Evolutionary conservation across 1,284 basidiomycete genomes (phyloP), one percentile per base, ranked within the genome.

Genomic region (Tylopilus microsporus): DNA sequence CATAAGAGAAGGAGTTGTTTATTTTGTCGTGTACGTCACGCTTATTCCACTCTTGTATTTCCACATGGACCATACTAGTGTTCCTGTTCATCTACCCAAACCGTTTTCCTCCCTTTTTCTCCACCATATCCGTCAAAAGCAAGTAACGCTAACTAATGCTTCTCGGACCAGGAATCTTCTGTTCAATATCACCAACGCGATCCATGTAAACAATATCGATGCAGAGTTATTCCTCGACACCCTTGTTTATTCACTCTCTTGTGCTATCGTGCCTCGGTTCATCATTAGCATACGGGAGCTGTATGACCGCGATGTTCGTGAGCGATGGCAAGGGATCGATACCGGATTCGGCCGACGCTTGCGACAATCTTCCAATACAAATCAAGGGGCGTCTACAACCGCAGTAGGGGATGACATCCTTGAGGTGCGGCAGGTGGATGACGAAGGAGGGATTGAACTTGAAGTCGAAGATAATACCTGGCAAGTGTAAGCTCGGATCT

Each of bases 241-340:
- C 16, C 3, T 63, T 16, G 36, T 39, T 15, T 63, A 50, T 51
- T 49, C 62, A 2, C 25, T 46, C 25, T 61, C 60, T 6, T 63
- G 57, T 21, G 50, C 41, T 10, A 42, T 42, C 41, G 8, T 42
- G 41, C 41, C 41, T n/a, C 41, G 41, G 16, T 42, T 42, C 63
- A 58, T 62, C 39, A 62, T 62, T 6, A 51, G 39, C 41, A 41
- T 64, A 45, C 51, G 62, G 39, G 56, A 63, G 25, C 13, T 54
- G 46, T 63, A 65, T 18, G 56, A 56, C 8, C 47, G 42, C 25
- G 51, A 65, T 25, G 8, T 52, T 36, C 48, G 16, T 9, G 19
- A 53, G 16, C 34, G 19, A 48, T 45, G 39, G 42, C 46, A 49
- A 21, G 64, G 57, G 8, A 53, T 56, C 42, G 61, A 63, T 43